Base-by-base conservation (phyloP, 768 basidiomycete species). In the Gyrodon lividus region DNA sequence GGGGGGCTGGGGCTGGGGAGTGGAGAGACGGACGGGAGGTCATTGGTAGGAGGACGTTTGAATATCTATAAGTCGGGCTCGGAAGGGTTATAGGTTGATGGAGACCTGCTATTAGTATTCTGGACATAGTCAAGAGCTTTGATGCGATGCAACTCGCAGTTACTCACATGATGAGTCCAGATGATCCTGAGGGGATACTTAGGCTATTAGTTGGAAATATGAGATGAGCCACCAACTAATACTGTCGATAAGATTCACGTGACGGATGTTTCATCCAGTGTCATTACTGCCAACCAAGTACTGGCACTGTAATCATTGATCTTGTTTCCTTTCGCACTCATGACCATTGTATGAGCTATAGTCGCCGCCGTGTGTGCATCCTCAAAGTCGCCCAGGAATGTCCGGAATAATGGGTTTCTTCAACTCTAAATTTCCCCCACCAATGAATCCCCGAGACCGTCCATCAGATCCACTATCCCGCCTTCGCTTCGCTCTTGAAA, bases 401-500 rank as follows among this genome's bases (percentile, higher is more conserved):
- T 77, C 76, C 44, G 66, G 67, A 8, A 60, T 78, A 6, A 73
- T 78, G 26, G 71, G 74, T 0, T 74, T 78, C 59, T 70, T 79
- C 51, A 64, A 67, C 54, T 69, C 80, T 50, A 82, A 80, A 55
- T 77, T 81, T 44, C 72, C 82, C 4, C 67, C 74, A 22, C 74
- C 79, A 13, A 80, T 80, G 74, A 78, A 77, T 59, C 70, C 77
- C 9, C 77, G 80, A 49, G 82, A 84, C 65, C 72, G 81, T 9
- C 70, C 74, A 12, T 71, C 78, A 34, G 86, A 88, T 67, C 78
- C 84, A 13, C 74, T 90, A 3, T 80, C 84, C 12, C 87, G 87
- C 52, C 82, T 92, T 31, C 78, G 87, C 37, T 87, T 87, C 59
- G 77, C 81, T 2, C 77, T 92, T 54, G 89, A 92, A 68, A 88